A percentile compares a stretch with the other conserved stretches of the same genome.
phyloP scores from a whole-genome alignment of 164 flowering plant genomes.

The Protea cynaroides region DNA sequence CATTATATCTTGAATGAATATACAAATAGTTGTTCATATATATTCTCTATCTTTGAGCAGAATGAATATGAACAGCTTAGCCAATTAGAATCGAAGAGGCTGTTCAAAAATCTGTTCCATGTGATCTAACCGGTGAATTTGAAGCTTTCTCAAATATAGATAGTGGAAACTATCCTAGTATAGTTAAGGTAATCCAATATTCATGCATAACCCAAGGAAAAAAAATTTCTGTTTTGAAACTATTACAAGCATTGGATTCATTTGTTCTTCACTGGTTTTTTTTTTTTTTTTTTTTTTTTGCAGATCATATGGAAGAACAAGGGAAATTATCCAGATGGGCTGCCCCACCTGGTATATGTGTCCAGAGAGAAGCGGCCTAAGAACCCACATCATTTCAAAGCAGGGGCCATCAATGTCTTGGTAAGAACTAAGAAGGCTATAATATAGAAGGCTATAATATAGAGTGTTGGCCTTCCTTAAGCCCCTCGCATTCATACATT shows the following conservation, averaged over 20 bases:
- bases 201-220: too few species aligned
- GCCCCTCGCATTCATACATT: too few species aligned
- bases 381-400: constrained; percentile 55
- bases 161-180: constrained; percentile 32
- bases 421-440: constrained; percentile 15
- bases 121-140: constrained; percentile 17
- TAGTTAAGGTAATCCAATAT: constrained; percentile 41
- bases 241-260: not conserved
- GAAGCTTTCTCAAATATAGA: constrained; percentile 31
- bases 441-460: too few species aligned
- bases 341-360: constrained; percentile 51
- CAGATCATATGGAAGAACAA: constrained; percentile 52
- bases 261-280: too few species aligned
- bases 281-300: not conserved
- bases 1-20: constrained; percentile 26
- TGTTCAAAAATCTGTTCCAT: not conserved
- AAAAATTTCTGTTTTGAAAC: not conserved
- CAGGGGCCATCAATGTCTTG: constrained; percentile 73
- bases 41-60: constrained; percentile 17
- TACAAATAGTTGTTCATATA: too few species aligned
- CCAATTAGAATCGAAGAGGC: constrained; percentile 35
- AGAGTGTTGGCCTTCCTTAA: too few species aligned
- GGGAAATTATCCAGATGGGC: constrained; percentile 25
- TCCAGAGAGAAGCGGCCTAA: constrained; percentile 63
- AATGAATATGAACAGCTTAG: constrained; percentile 36